Evolutionary conservation across 352 stramenopile genomes (phyloP).

Genomic region (Globisporangium nodosum): DNA sequence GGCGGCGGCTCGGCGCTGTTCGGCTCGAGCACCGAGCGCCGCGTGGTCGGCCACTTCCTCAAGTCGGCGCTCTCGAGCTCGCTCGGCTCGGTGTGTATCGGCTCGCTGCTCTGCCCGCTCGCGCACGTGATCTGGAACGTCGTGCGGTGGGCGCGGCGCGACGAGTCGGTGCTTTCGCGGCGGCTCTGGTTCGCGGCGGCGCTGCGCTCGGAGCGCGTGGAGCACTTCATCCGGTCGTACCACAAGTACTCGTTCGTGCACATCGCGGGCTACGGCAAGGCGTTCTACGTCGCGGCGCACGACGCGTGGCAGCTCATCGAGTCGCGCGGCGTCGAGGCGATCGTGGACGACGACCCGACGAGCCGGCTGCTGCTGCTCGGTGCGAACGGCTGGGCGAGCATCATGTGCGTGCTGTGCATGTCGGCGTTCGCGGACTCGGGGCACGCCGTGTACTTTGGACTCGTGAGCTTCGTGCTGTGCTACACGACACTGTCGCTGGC

Average conservation of each 20-base stretch:
- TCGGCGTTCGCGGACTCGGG: slow-evolving; percentile 42
- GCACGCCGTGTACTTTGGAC: slow-evolving; percentile 71
- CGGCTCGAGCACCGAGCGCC: slow-evolving; percentile 24
- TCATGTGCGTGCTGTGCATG: slow-evolving; percentile 67
- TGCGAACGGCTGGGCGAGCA: slow-evolving; percentile 71
- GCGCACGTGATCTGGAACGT: slow-evolving; percentile 76
- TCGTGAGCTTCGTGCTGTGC: slow-evolving; percentile 66
- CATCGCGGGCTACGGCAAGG: slow-evolving; percentile 76
- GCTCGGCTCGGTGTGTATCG: slow-evolving; percentile 82
- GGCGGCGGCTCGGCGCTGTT: background rate
- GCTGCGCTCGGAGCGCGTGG: slow-evolving; percentile 53
- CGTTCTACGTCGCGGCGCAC: slow-evolving; percentile 72
- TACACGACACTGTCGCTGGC: slow-evolving; percentile 79
- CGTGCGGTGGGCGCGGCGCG: slow-evolving; percentile 64
- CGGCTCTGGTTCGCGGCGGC: slow-evolving; percentile 31
- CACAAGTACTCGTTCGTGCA: slow-evolving; percentile 86
- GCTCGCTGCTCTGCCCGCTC: slow-evolving; percentile 70
- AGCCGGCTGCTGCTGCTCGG: slow-evolving; percentile 69
- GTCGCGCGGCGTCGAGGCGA: slow-evolving; percentile 73
- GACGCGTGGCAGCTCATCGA: slow-evolving; percentile 78
- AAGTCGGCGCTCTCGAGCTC: slow-evolving; percentile 60
- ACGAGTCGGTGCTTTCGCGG: slow-evolving; percentile 59
- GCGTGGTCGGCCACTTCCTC: slow-evolving; percentile 67
- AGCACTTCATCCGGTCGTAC: slow-evolving; percentile 80
- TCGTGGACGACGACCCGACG: slow-evolving; percentile 82